These are phyloP conservation scores for Puccinia coronata DNA, from an alignment of 1,284 basidiomycete species.

Conservation along the genomic window DNA sequence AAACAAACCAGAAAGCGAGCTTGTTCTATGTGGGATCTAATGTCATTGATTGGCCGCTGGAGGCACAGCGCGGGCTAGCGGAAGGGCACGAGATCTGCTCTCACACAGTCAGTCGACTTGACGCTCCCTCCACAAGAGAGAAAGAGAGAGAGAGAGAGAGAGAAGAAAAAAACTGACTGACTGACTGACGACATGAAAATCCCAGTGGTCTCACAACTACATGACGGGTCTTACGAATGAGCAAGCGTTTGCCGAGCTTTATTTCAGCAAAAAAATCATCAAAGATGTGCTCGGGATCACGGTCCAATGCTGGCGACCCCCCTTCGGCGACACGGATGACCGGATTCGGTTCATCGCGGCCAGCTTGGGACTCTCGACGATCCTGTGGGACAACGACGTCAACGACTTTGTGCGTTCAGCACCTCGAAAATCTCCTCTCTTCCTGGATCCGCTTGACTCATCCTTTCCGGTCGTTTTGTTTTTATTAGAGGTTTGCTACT, in stretches of 20 bases:
- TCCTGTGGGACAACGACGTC: conserved; percentile 63
- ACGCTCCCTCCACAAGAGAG: too few species aligned
- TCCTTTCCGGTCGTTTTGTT: conserved; percentile 1
- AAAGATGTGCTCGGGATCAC: conserved; percentile 47
- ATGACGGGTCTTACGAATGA: conserved; percentile 63
- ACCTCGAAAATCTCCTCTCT: background rate
- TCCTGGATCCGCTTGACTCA: background rate
- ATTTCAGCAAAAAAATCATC: conserved; percentile 59
- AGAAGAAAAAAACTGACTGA: conserved; percentile 14
- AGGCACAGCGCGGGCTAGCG: conserved; percentile 62
- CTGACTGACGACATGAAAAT: too few species aligned
- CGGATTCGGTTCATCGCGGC: conserved; percentile 63
- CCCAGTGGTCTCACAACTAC: conserved; percentile 55
- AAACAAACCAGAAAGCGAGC: conserved; percentile 63
- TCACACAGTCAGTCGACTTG: conserved; percentile 50
- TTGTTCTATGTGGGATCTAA: conserved; percentile 61
- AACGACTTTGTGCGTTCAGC: conserved; percentile 51
- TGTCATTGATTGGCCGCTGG: conserved; percentile 64
- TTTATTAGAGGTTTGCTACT: conserved; percentile 52
- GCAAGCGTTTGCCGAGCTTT: conserved; percentile 64
- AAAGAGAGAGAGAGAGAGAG: too few species aligned
- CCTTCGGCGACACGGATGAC: conserved; percentile 63
- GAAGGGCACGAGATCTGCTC: conserved; percentile 60
- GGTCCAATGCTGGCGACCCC: conserved; percentile 51
- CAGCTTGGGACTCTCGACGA: conserved; percentile 61